phyloP scores from a whole-genome alignment of 768 basidiomycete genomes.

The Podaxis carcinomalis region DNA sequence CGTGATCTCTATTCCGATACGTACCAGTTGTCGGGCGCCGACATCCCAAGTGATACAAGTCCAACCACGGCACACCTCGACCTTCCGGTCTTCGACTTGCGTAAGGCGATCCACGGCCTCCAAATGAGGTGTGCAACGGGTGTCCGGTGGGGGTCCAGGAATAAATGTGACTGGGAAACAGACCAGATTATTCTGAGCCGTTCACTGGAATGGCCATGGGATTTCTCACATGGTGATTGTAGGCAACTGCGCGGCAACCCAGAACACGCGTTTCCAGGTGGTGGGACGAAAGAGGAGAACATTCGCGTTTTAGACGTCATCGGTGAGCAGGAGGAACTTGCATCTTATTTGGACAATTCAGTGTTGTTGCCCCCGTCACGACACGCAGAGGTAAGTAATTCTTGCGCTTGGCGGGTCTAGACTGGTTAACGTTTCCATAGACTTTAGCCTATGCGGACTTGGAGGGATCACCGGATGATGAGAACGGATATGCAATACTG shows the following conservation, averaged over 20 bases:
- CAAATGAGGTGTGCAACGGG: slow-evolving; percentile 13
- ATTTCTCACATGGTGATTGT: background rate
- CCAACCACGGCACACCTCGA: slow-evolving; percentile 7
- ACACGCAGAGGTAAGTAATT: slow-evolving; percentile 1
- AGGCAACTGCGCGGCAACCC: background rate
- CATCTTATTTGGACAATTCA: slow-evolving; percentile 14
- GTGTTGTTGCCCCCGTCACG: background rate
- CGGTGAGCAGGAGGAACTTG: slow-evolving; percentile 18
- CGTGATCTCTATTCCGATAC: slow-evolving; percentile 33
- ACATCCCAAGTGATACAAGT: slow-evolving; percentile 3
- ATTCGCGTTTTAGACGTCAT: background rate
- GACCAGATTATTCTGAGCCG: background rate
- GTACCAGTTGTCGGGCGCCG: slow-evolving; percentile 3
- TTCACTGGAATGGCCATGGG: slow-evolving; percentile 7
- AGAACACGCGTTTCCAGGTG: background rate
- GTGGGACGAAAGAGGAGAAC: background rate
- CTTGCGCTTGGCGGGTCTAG: background rate
- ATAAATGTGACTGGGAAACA: background rate
- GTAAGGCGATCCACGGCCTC: slow-evolving; percentile 13
- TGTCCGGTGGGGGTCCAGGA: background rate
- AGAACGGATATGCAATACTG: slow-evolving; percentile 46
- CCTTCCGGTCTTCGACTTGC: slow-evolving; percentile 12
- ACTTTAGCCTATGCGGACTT: slow-evolving; percentile 28
- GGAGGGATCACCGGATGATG: slow-evolving; percentile 46
- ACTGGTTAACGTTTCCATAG: slow-evolving; percentile 18